A percentile compares a stretch with the other conserved stretches of the same genome.
These are phyloP conservation scores for Candolleomyces aberdarensis DNA, from an alignment of 768 basidiomycete genomes.

Conservation along the genomic window DNA sequence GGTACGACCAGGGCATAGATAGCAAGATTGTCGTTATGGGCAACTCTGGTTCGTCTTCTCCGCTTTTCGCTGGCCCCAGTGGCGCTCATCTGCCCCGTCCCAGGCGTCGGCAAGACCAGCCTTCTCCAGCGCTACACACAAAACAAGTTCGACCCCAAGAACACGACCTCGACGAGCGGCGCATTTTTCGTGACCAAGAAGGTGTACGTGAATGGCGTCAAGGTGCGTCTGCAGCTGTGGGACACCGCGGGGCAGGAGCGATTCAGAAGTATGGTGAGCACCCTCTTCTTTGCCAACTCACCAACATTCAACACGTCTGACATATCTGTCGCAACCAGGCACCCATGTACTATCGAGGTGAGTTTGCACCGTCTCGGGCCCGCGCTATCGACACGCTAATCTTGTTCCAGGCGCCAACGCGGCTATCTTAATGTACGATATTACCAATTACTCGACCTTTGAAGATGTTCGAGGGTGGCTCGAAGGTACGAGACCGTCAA, in stretches of 20 bases:
- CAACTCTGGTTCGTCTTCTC: constrained; percentile 47
- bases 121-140: constrained; percentile 88
- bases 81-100: constrained; percentile 2
- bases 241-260: constrained; percentile 94
- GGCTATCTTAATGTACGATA: constrained; percentile 92
- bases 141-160: constrained; percentile 85
- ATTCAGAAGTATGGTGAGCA: constrained; percentile 82
- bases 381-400: constrained; percentile 17
- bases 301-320: constrained; percentile 12
- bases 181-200: constrained; percentile 95
- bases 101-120: constrained; percentile 92
- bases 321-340: constrained; percentile 48
- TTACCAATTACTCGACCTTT: constrained; percentile 85
- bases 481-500: constrained; percentile 54
- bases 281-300: constrained; percentile 13
- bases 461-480: constrained; percentile 91
- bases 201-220: constrained; percentile 77
- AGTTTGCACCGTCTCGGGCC: constrained; percentile 11
- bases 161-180: constrained; percentile 87
- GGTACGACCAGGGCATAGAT: constrained; percentile 84
- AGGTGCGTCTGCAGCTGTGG: constrained; percentile 87
- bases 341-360: constrained; percentile 91
- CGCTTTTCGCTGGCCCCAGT: constrained; percentile 6
- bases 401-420: constrained; percentile 73
- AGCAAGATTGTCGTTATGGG: constrained; percentile 96